These are phyloP conservation scores for Carnegiea gigantea DNA, from an alignment of 179 eudicot genomes.

Conservation along the genomic window DNA sequence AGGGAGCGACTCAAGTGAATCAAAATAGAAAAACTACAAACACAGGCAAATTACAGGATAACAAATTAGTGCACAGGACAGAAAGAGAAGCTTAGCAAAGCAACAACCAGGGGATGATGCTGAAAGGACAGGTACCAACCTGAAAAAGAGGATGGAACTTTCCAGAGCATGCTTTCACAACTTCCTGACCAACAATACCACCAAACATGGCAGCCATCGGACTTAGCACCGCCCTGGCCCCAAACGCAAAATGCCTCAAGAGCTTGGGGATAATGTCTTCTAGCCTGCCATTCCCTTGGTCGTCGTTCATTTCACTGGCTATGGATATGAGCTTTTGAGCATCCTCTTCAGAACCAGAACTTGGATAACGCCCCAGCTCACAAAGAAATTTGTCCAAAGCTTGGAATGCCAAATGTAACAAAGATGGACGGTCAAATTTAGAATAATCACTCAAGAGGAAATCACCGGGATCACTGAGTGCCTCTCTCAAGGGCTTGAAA, in stretches of 20 bases:
- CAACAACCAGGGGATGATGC: neutral
- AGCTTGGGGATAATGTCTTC: constrained; percentile 63
- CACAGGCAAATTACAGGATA: neutral
- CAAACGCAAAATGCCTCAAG: constrained; percentile 68
- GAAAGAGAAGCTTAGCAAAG: neutral
- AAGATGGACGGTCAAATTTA: constrained; percentile 82
- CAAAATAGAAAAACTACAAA: constrained; percentile 86
- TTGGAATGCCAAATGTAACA: constrained; percentile 85
- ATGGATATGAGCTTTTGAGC: constrained; percentile 75
- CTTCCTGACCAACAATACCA: constrained; percentile 91
- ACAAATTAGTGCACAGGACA: neutral
- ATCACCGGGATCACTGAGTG: constrained; percentile 80
- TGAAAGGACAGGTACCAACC: constrained; percentile 38
- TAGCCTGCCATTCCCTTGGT: constrained; percentile 50
- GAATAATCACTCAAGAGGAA: constrained; percentile 82
- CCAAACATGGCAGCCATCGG: constrained; percentile 99
- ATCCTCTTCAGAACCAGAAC: constrained; percentile 86
- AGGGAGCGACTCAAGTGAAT: constrained; percentile 90
- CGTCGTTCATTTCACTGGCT: constrained; percentile 51
- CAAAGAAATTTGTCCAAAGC: constrained; percentile 68
- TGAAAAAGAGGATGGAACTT: constrained; percentile 92
- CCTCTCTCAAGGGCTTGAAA: constrained; percentile 77
- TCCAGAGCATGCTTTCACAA: constrained; percentile 93
- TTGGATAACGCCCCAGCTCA: constrained; percentile 61
- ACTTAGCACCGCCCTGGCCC: constrained; percentile 82